Evolutionary conservation across 305 asterid species (phyloP).

Genomic region (Withania somnifera): DNA sequence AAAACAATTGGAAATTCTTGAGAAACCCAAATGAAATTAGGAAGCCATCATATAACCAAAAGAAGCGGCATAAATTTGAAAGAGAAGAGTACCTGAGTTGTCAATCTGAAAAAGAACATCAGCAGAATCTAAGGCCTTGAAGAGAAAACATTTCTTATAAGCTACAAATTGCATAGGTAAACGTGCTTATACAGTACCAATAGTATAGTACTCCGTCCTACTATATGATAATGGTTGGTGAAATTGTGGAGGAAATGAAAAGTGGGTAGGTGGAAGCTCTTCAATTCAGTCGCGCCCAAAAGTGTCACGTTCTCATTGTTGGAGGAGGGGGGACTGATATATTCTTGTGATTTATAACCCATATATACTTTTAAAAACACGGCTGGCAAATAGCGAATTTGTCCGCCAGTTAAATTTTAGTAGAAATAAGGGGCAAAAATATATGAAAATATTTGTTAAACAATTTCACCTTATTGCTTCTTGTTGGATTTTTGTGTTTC

Average conservation of each 20-base stretch:
- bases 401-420: too few species aligned
- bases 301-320: neutral
- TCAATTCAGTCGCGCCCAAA: neutral
- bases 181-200: neutral
- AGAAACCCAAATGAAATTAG: neutral
- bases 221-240: neutral
- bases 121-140: neutral
- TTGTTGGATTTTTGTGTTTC: too few species aligned
- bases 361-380: too few species aligned
- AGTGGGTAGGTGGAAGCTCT: neutral
- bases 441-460: too few species aligned
- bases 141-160: neutral
- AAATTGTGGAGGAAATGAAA: neutral
- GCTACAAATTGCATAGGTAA: neutral
- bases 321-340: too few species aligned
- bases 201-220: neutral
- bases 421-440: too few species aligned
- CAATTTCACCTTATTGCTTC: too few species aligned
- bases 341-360: too few species aligned
- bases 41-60: neutral
- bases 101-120: neutral
- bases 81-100: neutral
- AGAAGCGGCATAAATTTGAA: neutral
- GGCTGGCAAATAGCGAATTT: too few species aligned
- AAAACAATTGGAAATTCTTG: neutral